phyloP scores from a whole-genome alignment of 257 asterid species.

The Penstemon eatonii region DNA sequence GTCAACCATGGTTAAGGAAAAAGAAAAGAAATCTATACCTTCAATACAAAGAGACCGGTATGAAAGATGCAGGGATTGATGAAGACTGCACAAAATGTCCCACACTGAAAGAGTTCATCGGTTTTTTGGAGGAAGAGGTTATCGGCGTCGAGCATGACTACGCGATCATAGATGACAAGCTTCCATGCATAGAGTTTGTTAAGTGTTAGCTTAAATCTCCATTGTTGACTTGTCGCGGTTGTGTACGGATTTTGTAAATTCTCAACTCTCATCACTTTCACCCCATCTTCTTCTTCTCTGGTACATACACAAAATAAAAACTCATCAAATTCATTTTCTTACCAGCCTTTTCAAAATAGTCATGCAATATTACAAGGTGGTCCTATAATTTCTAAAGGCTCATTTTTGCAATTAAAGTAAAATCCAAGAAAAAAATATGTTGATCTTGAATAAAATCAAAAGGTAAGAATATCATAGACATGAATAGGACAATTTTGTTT shows the following conservation, averaged over 20 bases:
- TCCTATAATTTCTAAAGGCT: no score
- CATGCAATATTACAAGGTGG: no score
- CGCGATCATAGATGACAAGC: slow-evolving; percentile 74
- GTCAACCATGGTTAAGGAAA: no score
- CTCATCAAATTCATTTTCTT: slow-evolving; percentile 2
- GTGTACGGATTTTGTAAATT: slow-evolving; percentile 71
- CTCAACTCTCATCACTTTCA: slow-evolving; percentile 65
- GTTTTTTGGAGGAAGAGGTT: slow-evolving; percentile 75
- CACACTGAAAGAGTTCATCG: slow-evolving; percentile 87
- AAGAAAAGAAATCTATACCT: no score
- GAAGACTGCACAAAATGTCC: slow-evolving; percentile 89
- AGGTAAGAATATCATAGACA: no score
- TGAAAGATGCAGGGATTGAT: slow-evolving; percentile 96
- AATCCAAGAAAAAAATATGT: no score
- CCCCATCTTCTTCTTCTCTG: slow-evolving; percentile 77
- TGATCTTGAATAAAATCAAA: no score
- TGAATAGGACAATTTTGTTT: no score
- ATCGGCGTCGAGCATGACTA: slow-evolving; percentile 91
- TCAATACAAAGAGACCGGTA: slow-evolving; percentile 86
- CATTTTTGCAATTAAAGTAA: no score
- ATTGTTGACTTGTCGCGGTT: slow-evolving; percentile 24
- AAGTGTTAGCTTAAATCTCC: slow-evolving; percentile 77
- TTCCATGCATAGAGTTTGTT: slow-evolving; percentile 93
- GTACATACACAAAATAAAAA: background rate
- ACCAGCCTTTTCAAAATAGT: no score